Conservation (phyloP, 2,329 filamentous ascomycete species). For the Penicillium olsonii region DNA sequence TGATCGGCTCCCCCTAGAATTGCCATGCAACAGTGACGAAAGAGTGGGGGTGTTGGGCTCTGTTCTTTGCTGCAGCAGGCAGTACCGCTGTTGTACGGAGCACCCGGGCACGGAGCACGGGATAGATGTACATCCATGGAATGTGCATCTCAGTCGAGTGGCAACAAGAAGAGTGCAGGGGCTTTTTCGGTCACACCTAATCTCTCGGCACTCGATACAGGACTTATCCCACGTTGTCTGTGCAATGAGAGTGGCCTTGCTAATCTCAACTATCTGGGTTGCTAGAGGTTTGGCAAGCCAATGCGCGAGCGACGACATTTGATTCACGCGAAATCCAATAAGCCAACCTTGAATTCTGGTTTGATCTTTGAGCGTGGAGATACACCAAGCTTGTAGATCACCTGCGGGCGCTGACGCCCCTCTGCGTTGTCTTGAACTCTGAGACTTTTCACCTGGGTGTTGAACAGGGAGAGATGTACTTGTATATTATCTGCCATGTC, state of each 20-base stretch:
- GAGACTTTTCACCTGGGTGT: background rate
- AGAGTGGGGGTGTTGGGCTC: no score
- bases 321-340: background rate
- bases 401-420: background rate
- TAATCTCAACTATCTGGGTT: no score
- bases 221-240: background rate
- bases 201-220: conserved; percentile 1
- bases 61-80: no score
- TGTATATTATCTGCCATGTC: no score
- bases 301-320: background rate
- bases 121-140: no score
- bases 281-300: no score
- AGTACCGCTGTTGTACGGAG: no score
- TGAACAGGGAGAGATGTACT: background rate
- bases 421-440: background rate
- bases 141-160: background rate
- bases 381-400: background rate
- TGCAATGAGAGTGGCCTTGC: no score
- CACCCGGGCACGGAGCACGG: no score
- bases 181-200: background rate
- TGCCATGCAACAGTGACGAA: no score
- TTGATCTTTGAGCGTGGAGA: background rate
- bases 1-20: no score
- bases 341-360: background rate
- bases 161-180: background rate